Conservation (phyloP, 257 asterid genomes). For the Nicotiana sylvestris region DNA sequence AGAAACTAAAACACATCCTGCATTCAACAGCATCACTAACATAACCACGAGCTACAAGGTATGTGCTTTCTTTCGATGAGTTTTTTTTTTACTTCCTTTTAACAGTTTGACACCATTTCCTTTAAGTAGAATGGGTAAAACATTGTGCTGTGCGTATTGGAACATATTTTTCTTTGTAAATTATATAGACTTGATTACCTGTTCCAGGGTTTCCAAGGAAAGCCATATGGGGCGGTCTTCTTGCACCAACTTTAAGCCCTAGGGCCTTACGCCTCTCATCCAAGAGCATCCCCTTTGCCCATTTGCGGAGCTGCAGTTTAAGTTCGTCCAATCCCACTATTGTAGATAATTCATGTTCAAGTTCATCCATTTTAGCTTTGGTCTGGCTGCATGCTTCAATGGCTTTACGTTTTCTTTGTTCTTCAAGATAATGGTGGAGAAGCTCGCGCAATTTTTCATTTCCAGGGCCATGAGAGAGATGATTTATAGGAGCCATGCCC, state of each 20-base stretch:
- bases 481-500: conserved; percentile 83
- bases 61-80: background rate
- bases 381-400: conserved; percentile 85
- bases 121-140: background rate
- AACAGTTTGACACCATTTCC: background rate
- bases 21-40: background rate
- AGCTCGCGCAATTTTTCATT: conserved; percentile 65
- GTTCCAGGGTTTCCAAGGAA: conserved; percentile 98
- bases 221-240: conserved; percentile 98
- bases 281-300: conserved; percentile 96
- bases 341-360: conserved; percentile 63
- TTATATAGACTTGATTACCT: conserved; percentile 33
- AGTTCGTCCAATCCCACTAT: conserved; percentile 71
- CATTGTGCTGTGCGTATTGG: background rate
- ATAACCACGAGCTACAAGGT: background rate
- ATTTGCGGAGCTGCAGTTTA: conserved; percentile 68
- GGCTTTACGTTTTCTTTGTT: conserved; percentile 75
- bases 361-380: conserved; percentile 75
- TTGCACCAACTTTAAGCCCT: conserved; percentile 72
- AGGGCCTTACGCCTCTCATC: conserved; percentile 86
- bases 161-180: background rate
- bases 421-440: conserved; percentile 62
- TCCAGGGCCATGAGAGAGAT: conserved; percentile 82
- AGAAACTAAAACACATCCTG: background rate
- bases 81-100: background rate